These are phyloP conservation scores for Solanum lycopersicoides DNA, from an alignment of 257 asterid genomes.

Conservation along the genomic window DNA sequence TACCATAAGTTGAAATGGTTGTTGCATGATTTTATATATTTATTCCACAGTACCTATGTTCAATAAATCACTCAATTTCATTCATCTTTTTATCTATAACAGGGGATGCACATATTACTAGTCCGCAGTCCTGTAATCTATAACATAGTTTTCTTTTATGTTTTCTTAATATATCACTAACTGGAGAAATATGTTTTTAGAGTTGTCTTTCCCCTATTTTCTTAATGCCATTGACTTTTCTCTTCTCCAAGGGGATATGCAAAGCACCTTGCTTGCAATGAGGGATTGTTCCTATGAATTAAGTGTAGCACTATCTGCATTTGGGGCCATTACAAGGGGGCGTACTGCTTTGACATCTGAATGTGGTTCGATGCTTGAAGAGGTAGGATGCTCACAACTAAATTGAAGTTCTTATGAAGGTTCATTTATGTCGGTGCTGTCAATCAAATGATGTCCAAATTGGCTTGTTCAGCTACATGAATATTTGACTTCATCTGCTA, in stretches of 20 bases:
- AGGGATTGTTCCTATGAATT: slow-evolving; percentile 80
- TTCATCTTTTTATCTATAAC: neutral
- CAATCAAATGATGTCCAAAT: neutral
- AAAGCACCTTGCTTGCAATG: slow-evolving; percentile 84
- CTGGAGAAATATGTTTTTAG: neutral
- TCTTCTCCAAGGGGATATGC: slow-evolving; percentile 64
- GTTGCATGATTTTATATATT: neutral
- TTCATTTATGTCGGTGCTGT: neutral
- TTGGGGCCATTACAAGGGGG: slow-evolving; percentile 58
- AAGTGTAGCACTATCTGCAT: slow-evolving; percentile 73
- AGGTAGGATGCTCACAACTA: slow-evolving; percentile 35
- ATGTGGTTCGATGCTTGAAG: slow-evolving; percentile 99
- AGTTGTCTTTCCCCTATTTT: neutral
- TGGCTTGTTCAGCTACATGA: neutral
- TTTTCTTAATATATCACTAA: neutral
- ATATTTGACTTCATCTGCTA: neutral
- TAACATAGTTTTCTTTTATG: neutral
- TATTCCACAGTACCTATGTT: neutral
- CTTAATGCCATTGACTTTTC: neutral
- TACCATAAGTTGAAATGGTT: neutral
- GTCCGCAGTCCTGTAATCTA: neutral
- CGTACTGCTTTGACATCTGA: slow-evolving; percentile 93
- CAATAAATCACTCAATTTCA: neutral
- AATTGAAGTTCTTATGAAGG: neutral
- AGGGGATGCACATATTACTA: neutral